Percentiles rank a stretch among this genome's conserved stretches.
phyloP scores from a whole-genome alignment of 2,329 filamentous ascomycete species.

The Aspergillus texensis region DNA sequence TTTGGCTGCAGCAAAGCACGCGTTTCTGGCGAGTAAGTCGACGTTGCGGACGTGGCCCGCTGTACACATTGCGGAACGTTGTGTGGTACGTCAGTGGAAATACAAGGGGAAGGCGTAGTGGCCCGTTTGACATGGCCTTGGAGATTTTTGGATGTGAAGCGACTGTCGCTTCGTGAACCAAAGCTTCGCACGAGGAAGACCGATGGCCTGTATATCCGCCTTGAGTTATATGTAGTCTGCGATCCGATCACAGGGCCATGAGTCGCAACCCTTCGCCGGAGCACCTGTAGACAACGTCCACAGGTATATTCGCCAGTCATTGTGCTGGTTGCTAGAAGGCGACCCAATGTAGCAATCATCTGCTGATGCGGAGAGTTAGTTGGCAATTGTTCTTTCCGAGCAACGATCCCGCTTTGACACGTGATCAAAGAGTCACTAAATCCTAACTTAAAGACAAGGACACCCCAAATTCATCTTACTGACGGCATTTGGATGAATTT shows the following conservation, averaged over 20 bases:
- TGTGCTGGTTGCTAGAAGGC: slow-evolving; percentile 19
- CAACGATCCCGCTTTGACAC: slow-evolving; percentile 4
- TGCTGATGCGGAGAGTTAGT: slow-evolving; percentile 1
- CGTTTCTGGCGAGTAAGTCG: slow-evolving; percentile 26
- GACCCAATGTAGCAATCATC: slow-evolving; percentile 12
- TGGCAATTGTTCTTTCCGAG: neutral
- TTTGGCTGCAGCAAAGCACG: slow-evolving; percentile 63
- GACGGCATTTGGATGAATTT: neutral
- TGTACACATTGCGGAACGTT: slow-evolving; percentile 26
- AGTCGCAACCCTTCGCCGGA: slow-evolving; percentile 33
- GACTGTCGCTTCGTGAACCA: slow-evolving; percentile 29
- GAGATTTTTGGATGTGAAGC: slow-evolving; percentile 20
- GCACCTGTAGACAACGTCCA: slow-evolving; percentile 41
- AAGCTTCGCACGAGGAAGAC: slow-evolving; percentile 31
- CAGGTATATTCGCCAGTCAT: slow-evolving; percentile 47
- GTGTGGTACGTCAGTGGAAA: slow-evolving; percentile 10
- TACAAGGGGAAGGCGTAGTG: slow-evolving; percentile 9
- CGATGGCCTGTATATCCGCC: slow-evolving; percentile 28
- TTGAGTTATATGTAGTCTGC: slow-evolving; percentile 28
- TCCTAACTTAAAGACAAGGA: neutral
- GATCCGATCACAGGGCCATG: slow-evolving; percentile 26
- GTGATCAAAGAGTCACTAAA: neutral
- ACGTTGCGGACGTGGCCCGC: slow-evolving; percentile 30
- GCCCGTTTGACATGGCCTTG: slow-evolving; percentile 23
- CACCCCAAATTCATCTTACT: neutral